Evolutionary conservation across 2,329 filamentous ascomycete genomes (phyloP), one percentile per base, ranked within the genome.

Genomic region (Pleoardoris graminearum): DNA sequence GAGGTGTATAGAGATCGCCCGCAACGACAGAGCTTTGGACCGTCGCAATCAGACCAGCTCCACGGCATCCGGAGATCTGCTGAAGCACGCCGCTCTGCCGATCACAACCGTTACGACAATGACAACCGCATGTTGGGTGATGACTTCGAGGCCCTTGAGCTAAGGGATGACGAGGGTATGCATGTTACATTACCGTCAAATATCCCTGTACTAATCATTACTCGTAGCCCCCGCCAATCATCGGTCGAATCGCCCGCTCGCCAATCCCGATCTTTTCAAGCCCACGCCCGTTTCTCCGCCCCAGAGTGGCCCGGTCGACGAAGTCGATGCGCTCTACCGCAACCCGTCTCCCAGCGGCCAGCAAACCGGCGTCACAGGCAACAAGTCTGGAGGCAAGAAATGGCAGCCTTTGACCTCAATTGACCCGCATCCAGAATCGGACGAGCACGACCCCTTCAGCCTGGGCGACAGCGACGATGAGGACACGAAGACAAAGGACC

Each of bases 401-500:
- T 99, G 94, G 94, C 93, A 99, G 74, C 93, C 94, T 8, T 78
- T 99, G 63, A 91, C 92, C 11, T 82, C 87, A 0, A 85, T 97
- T 12, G 90, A 95, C 59, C 91, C 92, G 1, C 87, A 84, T 58
- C 92, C 93, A 12, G 88, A 96, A 56, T 82, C 83, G 16, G 91
- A 76, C 19, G 79, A 97, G 62, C 93, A 96, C 65, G 94, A 99
- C 68, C 94, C 94, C 0, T 99, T 99, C 76, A 97, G 91, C 67
- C 82, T 99, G 12, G 94, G 94, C 4, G 93, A 97, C 64, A 96
- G 91, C 67, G 93, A 97, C 62, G 94, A 99, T 74, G 88, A 88
- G 62, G 90, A 92, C 48, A 75, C 79, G 14, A 94, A 91, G 76
- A 81, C 82, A 42, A 86, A 86, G 70, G 84, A 86, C 51, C 66